Base-by-base conservation (phyloP, 176 grass and related monocot genomes). In the Cenchrus fungigraminus region DNA sequence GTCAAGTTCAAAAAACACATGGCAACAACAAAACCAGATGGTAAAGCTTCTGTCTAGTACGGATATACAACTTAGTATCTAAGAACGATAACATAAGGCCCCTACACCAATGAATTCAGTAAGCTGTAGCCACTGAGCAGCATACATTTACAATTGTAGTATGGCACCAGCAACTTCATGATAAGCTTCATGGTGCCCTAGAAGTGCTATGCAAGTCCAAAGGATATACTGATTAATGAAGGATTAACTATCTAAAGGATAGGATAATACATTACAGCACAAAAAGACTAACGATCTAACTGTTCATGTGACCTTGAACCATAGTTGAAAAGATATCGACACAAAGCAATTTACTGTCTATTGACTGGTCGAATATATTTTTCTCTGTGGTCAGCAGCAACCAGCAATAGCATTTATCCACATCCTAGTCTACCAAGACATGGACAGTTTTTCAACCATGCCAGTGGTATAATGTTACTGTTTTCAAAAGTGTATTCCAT, bases 161-260 rank as follows among this genome's bases (percentile, higher is more conserved):
- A 77, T 64, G 71, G 57, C 28, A 82, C 19, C 7, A 19, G 17
- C 12, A 74, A 67, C 17, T 65, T 66, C 54, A 54, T 57, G 37
- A 1, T 56, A 78, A 84, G 6, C 13, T 79, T 28, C 28, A 73
- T n/a, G n/a, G 13, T 8, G 15, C 15, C 14, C 22, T 78, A 34
- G 3, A 47, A 22, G 72, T 69, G 73, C 54, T 60, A 76, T 67
- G 40, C 12, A 86, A 40, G 25, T 55, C 32, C 61, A 80, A 8
- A 63, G 37, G 25, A 17, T 1, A 6, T 40, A 37, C 9, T 28
- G 31, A 15, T 7, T 32, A 32, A 32, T 32, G 31, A 32, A 32
- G 31, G 31, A 32, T 32, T 61, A 71, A 70, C 52, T 64, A 11
- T 32, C 11, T 12, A 70, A 62, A 22, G 1, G 54, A 85, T 52